These are phyloP conservation scores for Daldinia concentrica DNA, from an alignment of 495 filamentous ascomycete genomes.

Conservation along the genomic window DNA sequence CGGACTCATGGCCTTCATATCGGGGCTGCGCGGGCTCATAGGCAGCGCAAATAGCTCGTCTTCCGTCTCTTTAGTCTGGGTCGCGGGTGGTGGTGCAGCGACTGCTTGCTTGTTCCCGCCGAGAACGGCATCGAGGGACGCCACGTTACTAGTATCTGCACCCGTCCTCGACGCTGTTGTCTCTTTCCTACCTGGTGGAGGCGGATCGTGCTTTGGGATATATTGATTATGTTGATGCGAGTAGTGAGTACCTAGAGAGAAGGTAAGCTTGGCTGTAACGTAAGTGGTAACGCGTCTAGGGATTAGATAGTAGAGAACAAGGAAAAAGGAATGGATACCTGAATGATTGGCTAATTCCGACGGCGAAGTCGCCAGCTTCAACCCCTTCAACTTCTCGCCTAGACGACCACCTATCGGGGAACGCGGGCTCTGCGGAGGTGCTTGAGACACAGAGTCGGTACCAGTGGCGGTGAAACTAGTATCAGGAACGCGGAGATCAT, in stretches of 20 bases:
- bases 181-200: conserved; percentile 62
- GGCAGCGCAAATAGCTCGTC: conserved; percentile 84
- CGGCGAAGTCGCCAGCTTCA: conserved; percentile 77
- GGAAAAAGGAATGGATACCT: conserved; percentile 48
- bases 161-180: not conserved
- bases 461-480: conserved; percentile 32
- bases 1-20: conserved; percentile 74
- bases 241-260: conserved; percentile 13
- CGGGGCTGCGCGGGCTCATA: conserved; percentile 80
- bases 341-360: conserved; percentile 61
- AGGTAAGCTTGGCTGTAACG: conserved; percentile 7
- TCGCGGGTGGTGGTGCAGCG: conserved; percentile 41
- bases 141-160: conserved; percentile 39
- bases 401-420: conserved; percentile 71
- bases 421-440: conserved; percentile 60
- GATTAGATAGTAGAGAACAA: not conserved
- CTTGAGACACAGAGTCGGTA: conserved; percentile 30
- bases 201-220: conserved; percentile 48
- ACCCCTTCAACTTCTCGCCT: conserved; percentile 77
- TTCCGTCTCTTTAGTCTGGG: conserved; percentile 59
- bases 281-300: not conserved
- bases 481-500: conserved; percentile 33
- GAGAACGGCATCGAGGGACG: conserved; percentile 59
- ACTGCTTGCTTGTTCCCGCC: conserved; percentile 39
- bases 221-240: conserved; percentile 24